Conservation (phyloP, 2,329 filamentous ascomycete genomes). For the Colletotrichum cuscutae region DNA sequence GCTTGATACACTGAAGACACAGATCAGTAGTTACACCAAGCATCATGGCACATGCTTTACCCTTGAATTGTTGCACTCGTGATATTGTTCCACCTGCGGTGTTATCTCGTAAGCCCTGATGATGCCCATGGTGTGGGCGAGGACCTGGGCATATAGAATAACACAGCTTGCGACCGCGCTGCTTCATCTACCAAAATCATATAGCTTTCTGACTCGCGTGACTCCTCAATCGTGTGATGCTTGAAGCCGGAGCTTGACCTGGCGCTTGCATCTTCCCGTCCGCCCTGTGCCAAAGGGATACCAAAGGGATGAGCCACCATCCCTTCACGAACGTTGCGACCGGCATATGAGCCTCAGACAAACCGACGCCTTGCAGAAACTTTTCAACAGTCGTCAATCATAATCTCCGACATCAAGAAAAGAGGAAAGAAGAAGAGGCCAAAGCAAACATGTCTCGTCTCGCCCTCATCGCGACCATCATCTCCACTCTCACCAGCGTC, state of each 20-base stretch:
- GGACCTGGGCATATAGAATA: not conserved
- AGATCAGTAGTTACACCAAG: not conserved
- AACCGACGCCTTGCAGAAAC: not conserved
- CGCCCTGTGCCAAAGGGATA: slow-evolving; percentile 4
- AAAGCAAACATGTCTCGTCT: slow-evolving; percentile 5
- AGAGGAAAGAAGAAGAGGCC: not conserved
- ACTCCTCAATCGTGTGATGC: not conserved
- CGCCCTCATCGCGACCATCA: not conserved
- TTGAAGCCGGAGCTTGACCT: not conserved
- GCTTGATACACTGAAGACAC: not conserved
- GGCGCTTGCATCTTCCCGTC: not conserved
- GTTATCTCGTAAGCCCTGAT: too few relatives aligned
- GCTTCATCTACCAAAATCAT: too few relatives aligned
- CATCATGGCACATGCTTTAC: not conserved
- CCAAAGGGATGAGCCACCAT: not conserved
- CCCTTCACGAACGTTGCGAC: not conserved
- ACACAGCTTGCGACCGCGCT: not conserved
- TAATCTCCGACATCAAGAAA: not conserved
- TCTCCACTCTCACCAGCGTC: not conserved
- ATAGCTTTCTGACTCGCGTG: not conserved
- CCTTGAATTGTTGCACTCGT: not conserved
- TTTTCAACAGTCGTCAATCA: not conserved
- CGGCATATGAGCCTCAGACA: not conserved
- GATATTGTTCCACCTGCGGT: too few relatives aligned
- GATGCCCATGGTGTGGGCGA: too few relatives aligned